Evolutionary conservation across 441 rosid species (phyloP).

Genomic region (Gossypium schwendimanii): DNA sequence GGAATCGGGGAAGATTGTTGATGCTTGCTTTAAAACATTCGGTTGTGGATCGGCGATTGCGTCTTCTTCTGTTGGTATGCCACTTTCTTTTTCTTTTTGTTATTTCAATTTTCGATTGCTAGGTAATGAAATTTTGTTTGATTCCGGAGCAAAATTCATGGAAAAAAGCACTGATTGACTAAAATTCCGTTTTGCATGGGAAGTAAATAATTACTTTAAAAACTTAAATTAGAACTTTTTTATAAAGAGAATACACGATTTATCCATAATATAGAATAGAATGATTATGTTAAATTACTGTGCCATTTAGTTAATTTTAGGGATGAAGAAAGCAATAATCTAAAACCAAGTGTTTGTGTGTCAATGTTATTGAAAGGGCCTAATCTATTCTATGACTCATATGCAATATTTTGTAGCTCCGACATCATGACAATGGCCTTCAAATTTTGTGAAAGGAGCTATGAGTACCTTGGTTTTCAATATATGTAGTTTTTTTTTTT

Average conservation of each 20-base stretch:
- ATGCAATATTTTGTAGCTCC: background rate
- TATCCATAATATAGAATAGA: background rate
- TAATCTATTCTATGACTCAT: background rate
- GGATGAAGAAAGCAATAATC: background rate
- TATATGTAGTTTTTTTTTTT: background rate
- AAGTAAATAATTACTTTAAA: background rate
- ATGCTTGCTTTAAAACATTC: slow-evolving; percentile 91
- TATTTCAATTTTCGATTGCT: background rate
- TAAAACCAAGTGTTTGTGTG: background rate
- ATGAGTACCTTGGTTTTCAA: background rate
- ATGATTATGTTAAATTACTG: background rate
- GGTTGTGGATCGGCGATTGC: slow-evolving; percentile 98
- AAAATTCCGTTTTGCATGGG: background rate
- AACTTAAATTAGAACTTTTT: background rate
- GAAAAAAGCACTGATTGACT: background rate
- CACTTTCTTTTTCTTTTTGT: background rate
- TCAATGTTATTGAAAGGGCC: background rate
- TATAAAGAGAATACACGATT: background rate
- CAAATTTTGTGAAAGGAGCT: background rate
- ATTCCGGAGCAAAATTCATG: background rate
- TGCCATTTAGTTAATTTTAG: background rate
- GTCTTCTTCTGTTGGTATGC: slow-evolving; percentile 14
- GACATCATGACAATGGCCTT: background rate
- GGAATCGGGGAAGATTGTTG: slow-evolving; percentile 64
- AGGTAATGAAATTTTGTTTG: background rate